Evolutionary conservation across 2,329 filamentous ascomycete species (phyloP).

Genomic region (Tolypocladium pustulatum): DNA sequence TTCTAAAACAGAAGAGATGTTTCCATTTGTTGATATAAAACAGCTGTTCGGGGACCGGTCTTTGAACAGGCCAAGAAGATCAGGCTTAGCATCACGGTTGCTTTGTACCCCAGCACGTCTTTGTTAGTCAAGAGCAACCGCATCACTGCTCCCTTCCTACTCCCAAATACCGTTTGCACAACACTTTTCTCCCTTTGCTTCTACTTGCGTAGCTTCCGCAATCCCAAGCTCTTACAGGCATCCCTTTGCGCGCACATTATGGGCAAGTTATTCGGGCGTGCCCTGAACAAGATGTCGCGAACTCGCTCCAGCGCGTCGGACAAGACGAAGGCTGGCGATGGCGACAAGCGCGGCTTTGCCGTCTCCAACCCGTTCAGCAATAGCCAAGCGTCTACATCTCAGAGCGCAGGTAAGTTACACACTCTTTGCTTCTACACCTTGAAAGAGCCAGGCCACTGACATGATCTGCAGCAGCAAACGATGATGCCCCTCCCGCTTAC

Average conservation of each 20-base stretch:
- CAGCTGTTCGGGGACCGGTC: not conserved
- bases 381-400: not conserved
- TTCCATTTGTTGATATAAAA: not conserved
- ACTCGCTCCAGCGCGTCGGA: not conserved
- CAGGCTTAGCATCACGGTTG: not conserved
- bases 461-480: not conserved
- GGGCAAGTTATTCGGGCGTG: not conserved
- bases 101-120: not conserved
- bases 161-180: not conserved
- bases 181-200: not conserved
- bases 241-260: not conserved
- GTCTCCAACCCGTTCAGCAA: not conserved
- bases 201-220: too few species aligned
- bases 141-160: not conserved
- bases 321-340: not conserved
- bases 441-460: not conserved
- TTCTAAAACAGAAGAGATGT: not conserved
- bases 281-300: not conserved
- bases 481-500: conserved; percentile 26
- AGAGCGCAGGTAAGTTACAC: not conserved
- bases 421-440: too few species aligned
- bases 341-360: not conserved
- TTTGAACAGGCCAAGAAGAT: not conserved
- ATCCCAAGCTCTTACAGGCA: too few species aligned
- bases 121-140: not conserved